These are phyloP conservation scores for Sarocladiaceae sp. DNA, from an alignment of 2,329 filamentous ascomycete genomes.

Conservation along the genomic window DNA sequence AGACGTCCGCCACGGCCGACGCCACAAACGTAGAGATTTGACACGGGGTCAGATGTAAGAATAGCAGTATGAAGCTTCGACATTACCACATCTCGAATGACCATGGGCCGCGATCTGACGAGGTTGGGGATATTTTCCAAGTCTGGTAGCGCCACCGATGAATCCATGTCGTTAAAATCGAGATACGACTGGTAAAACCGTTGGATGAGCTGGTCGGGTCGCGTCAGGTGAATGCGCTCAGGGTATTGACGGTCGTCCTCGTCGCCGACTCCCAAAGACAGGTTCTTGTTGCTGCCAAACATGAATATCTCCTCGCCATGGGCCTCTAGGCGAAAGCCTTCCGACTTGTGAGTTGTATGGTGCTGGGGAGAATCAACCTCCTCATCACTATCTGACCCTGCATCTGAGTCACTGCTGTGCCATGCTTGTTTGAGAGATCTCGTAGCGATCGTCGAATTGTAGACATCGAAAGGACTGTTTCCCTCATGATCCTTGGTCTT, in stretches of 20 bases:
- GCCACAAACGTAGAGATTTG: slow-evolving; percentile 88
- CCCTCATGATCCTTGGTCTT: slow-evolving; percentile 96
- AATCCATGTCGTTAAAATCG: slow-evolving; percentile 34
- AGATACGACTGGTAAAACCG: slow-evolving; percentile 62
- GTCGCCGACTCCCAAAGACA: slow-evolving; percentile 89
- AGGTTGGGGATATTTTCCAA: slow-evolving; percentile 61
- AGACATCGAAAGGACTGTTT: slow-evolving; percentile 89
- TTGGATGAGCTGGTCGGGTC: slow-evolving; percentile 70
- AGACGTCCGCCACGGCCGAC: slow-evolving; percentile 86
- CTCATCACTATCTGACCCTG: slow-evolving; percentile 44
- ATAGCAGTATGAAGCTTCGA: slow-evolving; percentile 90
- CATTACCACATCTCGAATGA: slow-evolving; percentile 76
- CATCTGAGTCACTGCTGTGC: slow-evolving; percentile 18
- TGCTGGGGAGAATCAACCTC: slow-evolving; percentile 22
- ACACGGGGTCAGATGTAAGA: slow-evolving; percentile 77
- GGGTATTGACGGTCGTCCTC: slow-evolving; percentile 92
- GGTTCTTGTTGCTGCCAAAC: slow-evolving; percentile 94
- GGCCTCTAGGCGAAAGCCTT: slow-evolving; percentile 15
- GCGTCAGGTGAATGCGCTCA: slow-evolving; percentile 69
- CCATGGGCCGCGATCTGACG: slow-evolving; percentile 63
- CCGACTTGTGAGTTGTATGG: slow-evolving; percentile 12
- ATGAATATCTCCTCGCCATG: slow-evolving; percentile 80
- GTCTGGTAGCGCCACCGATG: slow-evolving; percentile 20
- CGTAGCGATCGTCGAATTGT: slow-evolving; percentile 77
- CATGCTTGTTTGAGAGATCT: slow-evolving; percentile 49